Evolutionary conservation across 2,329 filamentous ascomycete genomes (phyloP).

Genomic region (Fusarium buharicum): DNA sequence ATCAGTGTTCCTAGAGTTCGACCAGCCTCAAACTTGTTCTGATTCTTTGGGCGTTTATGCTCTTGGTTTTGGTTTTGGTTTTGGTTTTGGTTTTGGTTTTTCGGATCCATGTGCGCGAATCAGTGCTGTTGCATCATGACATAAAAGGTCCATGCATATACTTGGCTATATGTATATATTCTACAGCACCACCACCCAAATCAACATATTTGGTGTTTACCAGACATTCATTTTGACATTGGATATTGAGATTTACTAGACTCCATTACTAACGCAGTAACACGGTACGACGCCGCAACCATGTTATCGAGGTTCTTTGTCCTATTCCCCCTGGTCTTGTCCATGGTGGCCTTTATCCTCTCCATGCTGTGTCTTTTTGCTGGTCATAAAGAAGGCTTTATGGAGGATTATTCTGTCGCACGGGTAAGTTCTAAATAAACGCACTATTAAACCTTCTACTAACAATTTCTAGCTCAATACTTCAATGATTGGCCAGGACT

Average conservation of each 20-base stretch:
- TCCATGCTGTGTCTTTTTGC: conserved; percentile 55
- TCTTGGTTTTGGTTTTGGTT: conserved; percentile 4
- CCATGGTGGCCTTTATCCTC: conserved; percentile 54
- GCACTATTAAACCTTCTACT: neutral
- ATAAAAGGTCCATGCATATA: conserved; percentile 8
- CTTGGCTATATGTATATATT: conserved; percentile 27
- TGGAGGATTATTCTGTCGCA: conserved; percentile 57
- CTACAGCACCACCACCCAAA: conserved; percentile 16
- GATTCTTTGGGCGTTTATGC: conserved; percentile 18
- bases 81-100: neutral
- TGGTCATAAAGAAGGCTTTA: conserved; percentile 54
- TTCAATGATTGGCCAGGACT: conserved; percentile 52
- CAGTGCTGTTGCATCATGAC: conserved; percentile 31
- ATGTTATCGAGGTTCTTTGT: conserved; percentile 48
- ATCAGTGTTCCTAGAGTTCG: conserved; percentile 5
- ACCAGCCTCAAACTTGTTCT: conserved; percentile 20
- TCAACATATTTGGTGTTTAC: conserved; percentile 6
- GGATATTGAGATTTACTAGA: conserved; percentile 3
- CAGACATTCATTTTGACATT: conserved; percentile 18
- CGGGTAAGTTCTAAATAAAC: conserved; percentile 46
- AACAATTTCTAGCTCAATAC: conserved; percentile 50
- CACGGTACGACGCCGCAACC: conserved; percentile 6
- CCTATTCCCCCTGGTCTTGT: conserved; percentile 52
- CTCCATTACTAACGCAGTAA: conserved; percentile 3
- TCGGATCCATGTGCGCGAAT: conserved; percentile 19